Evolutionary conservation across 495 filamentous ascomycete species (phyloP), one percentile per base, ranked within the genome.

Genomic region (Penicillium coprophilum): DNA sequence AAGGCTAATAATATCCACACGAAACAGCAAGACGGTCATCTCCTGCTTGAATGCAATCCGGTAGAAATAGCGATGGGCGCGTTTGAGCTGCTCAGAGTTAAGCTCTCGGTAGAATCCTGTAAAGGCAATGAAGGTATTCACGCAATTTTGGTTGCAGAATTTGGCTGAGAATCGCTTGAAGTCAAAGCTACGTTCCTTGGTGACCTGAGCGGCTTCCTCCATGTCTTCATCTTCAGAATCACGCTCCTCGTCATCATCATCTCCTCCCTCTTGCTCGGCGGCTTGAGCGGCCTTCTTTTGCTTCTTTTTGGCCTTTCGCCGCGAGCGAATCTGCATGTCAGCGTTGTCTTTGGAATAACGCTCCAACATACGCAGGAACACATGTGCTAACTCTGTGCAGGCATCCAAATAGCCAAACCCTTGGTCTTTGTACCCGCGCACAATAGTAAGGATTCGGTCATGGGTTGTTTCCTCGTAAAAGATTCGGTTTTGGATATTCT

Each of bases 391-490:
- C 63, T 99, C 92, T 12, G 94, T 99, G 60, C 84, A 87, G 19
- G 93, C 87, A 73, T 99, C 90, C 8, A 99, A 79, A 56, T 96
- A 97, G 38, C 90, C 89, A 59, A 97, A 95, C 0, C 91, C 90
- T 72, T 97, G 95, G 50, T 93, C 89, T 60, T 93, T 96, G 70
- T 92, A 97, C 17, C 83, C 83, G 58, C 89, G 80, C 0, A 90
- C 76, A 31, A 96, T 89, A 41, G 84, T 80, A 23, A 94, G 77
- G 20, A 97, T 82, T 7, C 89, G 79, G 57, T 97, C 93, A 64
- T 97, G 89, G 0, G 92, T 97, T 0, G 87, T 86, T 63, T 97
- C 92, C 71, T 99, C 95, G 73, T 99, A 97, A 69, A 99, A 99
- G 1, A 99, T 90, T 28, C 95, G 89, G 63, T 88, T 94, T 50